These are phyloP conservation scores for Scheffersomyces amazonensis DNA, from an alignment of 805 yeast genomes.

Conservation along the genomic window DNA sequence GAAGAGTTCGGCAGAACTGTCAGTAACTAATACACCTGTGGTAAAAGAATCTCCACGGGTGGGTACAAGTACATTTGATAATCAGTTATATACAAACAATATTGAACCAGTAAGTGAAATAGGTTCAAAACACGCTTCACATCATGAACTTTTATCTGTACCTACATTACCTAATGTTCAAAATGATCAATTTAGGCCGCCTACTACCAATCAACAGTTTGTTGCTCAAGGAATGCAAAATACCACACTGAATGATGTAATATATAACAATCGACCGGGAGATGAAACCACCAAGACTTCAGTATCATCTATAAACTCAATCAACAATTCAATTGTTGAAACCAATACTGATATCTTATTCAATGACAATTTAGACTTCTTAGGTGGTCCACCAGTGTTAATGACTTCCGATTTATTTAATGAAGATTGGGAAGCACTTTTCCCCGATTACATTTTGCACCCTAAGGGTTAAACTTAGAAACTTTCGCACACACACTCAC, in stretches of 20 bases:
- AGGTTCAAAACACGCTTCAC: not conserved
- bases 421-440: conserved; percentile 49
- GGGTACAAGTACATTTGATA: not conserved
- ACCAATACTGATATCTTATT: conserved; percentile 17
- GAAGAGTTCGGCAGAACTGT: not conserved
- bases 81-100: not conserved
- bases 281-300: conserved; percentile 1
- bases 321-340: conserved; percentile 6
- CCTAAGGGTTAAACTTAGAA: conserved; percentile 12
- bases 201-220: not conserved
- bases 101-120: not conserved
- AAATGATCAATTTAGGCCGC: not conserved
- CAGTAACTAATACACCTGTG: not conserved
- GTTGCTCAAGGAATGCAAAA: not conserved
- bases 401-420: conserved; percentile 48
- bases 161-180: not conserved
- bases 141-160: not conserved
- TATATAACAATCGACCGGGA: not conserved
- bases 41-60: too few relatives aligned
- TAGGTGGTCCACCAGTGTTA: conserved; percentile 52
- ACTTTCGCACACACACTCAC: too few relatives aligned
- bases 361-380: conserved; percentile 28
- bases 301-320: not conserved
- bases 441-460: conserved; percentile 44
- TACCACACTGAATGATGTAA: not conserved